These are phyloP conservation scores for Margaritispora aquatica DNA, from an alignment of 495 filamentous ascomycete genomes.

Conservation along the genomic window DNA sequence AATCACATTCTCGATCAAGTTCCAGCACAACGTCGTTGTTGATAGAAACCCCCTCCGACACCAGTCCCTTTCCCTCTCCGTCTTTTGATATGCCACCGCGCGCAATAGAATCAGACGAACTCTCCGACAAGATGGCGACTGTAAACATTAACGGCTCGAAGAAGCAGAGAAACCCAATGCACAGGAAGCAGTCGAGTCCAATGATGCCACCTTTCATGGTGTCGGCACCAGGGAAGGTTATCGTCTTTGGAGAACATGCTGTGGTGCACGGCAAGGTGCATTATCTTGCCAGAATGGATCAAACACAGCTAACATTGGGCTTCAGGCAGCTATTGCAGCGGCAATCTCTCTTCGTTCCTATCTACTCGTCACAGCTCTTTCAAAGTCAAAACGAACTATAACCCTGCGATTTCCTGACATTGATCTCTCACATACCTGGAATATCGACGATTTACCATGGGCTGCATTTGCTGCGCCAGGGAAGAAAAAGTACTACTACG, in stretches of 20 bases:
- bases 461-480: constrained; percentile 63
- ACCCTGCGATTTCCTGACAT: constrained; percentile 86
- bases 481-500: constrained; percentile 92
- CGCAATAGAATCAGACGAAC: constrained; percentile 24
- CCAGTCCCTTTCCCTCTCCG: constrained; percentile 15
- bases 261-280: constrained; percentile 88
- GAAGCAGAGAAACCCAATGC: constrained; percentile 20
- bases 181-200: constrained; percentile 47
- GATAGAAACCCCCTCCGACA: constrained; percentile 21
- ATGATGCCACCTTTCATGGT: constrained; percentile 91
- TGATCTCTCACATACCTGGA: constrained; percentile 79
- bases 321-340: constrained; percentile 81
- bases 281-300: not conserved
- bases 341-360: constrained; percentile 93
- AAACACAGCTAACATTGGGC: constrained; percentile 5
- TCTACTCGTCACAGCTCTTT: constrained; percentile 84
- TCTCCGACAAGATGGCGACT: constrained; percentile 24
- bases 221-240: constrained; percentile 94
- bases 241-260: constrained; percentile 94
- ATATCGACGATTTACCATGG: constrained; percentile 89
- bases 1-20: constrained; percentile 14
- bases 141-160: constrained; percentile 17
- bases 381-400: constrained; percentile 78
- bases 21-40: constrained; percentile 14
- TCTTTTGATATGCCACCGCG: constrained; percentile 16